Conservation (phyloP, 495 filamentous ascomycete species). For the Hyaloscypha bicolor region DNA sequence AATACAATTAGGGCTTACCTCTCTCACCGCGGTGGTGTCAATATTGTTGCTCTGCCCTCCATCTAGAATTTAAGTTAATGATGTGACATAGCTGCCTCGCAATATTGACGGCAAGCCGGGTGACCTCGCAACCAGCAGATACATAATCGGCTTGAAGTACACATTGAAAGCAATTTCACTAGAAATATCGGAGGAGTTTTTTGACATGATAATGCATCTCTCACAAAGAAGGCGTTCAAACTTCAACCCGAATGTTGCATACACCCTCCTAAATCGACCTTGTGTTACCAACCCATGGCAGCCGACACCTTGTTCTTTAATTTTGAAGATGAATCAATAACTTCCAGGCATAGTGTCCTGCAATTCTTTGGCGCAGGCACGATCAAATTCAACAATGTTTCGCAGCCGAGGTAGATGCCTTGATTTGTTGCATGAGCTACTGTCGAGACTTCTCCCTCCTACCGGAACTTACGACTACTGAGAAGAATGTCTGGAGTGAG, state of each 20-base stretch:
- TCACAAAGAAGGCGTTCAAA: background rate
- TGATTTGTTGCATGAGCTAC: slow-evolving; percentile 38
- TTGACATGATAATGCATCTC: background rate
- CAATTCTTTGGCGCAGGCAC: slow-evolving; percentile 12
- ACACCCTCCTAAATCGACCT: background rate
- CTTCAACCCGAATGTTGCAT: background rate
- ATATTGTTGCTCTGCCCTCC: background rate
- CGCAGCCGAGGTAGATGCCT: slow-evolving; percentile 30
- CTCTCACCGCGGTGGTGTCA: background rate
- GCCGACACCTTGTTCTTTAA: slow-evolving; percentile 30
- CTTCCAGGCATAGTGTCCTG: slow-evolving; percentile 19
- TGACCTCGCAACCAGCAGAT: background rate
- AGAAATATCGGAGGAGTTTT: background rate
- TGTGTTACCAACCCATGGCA: slow-evolving; percentile 9
- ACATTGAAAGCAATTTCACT: background rate
- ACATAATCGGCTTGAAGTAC: background rate
- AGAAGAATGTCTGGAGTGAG: too few relatives aligned
- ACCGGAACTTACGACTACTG: slow-evolving; percentile 25
- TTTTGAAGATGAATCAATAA: slow-evolving; percentile 24
- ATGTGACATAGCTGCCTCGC: background rate
- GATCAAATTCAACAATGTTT: slow-evolving; percentile 28
- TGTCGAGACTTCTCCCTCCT: slow-evolving; percentile 30
- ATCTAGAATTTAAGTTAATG: background rate
- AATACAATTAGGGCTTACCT: background rate
- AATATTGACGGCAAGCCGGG: background rate